Base-by-base conservation (phyloP, 202 grass and related monocot species). In the Setaria italica region DNA sequence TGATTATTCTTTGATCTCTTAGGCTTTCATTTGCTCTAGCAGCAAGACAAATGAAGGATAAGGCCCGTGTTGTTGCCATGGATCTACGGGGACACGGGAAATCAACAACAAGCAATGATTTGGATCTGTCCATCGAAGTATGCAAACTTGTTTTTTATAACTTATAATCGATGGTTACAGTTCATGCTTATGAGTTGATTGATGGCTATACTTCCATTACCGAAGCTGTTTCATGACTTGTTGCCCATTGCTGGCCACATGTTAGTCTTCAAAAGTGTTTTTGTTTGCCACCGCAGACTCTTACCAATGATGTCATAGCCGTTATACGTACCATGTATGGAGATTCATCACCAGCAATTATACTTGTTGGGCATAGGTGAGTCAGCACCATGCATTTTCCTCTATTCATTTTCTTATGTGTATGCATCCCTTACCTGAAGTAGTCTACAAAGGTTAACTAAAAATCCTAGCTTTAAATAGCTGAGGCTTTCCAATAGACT, bases 291-390 rank as follows among this genome's bases (percentile, higher is more conserved):
- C 68, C 84, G 85, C 88, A 99, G 97, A 99, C 90, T 86, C 86
- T 99, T 78, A 79, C 90, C 80, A 90, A 90, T 85, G 97, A 99
- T 90, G 93, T 92, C 37, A 86, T 94, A 83, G 76, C 57, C 81
- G 90, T 94, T 88, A 86, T 92, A 85, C 90, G 39, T 72, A 89
- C 91, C 80, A 80, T 94, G 84, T 94, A 99, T 65, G 90, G 90
- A 91, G 92, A 91, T 88, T 91, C 76, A 3, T 77, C 88, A 74
- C 97, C 97, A 80, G 97, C 97, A 42, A 92, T 99, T 84, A 99
- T 99, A 96, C 93, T 99, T 64, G 85, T 92, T 68, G 97, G 97
- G 9, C 97, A 99, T 91, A 99, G 97, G 97, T 96, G 51, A 88
- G 77, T 78, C 65, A 39, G 63, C 46, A 53, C 62, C 37, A 70